Conservation (phyloP, 2,329 filamentous ascomycete species). For the Cordyceps cateniannulata region DNA sequence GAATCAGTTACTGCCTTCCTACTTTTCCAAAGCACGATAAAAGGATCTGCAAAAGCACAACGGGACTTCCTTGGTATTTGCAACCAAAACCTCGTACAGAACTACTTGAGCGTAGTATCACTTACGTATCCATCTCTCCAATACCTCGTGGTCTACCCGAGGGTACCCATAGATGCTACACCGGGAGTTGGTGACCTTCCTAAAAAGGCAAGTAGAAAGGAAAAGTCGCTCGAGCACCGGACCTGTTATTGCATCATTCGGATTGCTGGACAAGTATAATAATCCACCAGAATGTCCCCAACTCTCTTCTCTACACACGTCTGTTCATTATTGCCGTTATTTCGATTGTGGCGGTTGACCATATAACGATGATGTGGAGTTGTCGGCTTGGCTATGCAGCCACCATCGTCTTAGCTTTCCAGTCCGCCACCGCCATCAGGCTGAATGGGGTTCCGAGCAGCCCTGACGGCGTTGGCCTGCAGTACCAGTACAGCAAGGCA, state of each 20-base stretch:
- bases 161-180: background rate
- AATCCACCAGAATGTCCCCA: background rate
- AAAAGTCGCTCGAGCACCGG: no score
- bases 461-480: no score
- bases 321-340: no score
- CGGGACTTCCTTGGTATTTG: no score
- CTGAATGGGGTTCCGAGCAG: background rate
- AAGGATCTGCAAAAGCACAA: no score
- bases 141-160: background rate
- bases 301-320: background rate
- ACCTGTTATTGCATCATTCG: background rate
- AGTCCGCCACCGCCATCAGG: background rate
- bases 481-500: background rate
- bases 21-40: no score
- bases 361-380: background rate
- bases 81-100: no score
- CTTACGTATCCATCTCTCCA: background rate
- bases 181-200: background rate
- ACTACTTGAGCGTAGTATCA: background rate
- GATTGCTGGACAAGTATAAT: background rate
- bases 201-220: background rate
- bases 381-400: background rate
- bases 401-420: background rate
- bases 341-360: no score
- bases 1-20: no score